Base-by-base conservation (phyloP, 2,329 filamentous ascomycete species). In the Aaosphaeria pasadenensis region DNA sequence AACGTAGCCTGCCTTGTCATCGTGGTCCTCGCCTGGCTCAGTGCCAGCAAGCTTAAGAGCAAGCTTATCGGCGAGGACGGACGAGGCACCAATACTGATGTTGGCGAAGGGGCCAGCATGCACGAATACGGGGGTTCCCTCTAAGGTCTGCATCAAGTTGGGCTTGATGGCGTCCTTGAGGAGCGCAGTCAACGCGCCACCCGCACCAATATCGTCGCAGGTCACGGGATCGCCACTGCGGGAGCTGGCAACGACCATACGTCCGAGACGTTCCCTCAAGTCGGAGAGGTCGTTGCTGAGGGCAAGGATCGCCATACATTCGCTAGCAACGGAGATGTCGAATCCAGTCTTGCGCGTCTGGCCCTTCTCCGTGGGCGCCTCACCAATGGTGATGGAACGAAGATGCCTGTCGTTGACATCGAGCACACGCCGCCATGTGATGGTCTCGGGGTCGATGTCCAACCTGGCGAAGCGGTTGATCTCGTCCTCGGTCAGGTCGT, bases 161-260 rank as follows among this genome's bases (percentile, higher is more conserved):
- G 94, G 94, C 80, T 99, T 99, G 76, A 97, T 95, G 48, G 94
- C 91, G 72, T 99, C 94, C 75, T 88, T 94, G 89, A 99, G 96
- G 62, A 99, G 79, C 30, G 91, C 92, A 39, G 94, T 91, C 56
- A 99, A 77, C 44, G 94, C 94, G 61, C 94, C 94, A 46, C 91
- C 91, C 17, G 86, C 89, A 58, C 94, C 94, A 62, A 99, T 84
- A 66, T 99, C 94, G 66, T 99, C 94, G 64, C 91, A 96, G 50
- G 94, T 97, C 42, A 99, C 87, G 1, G 94, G 89, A 52, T 97
- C 91, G 43, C 94, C 94, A 56, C 77, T 79, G 62, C 80, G 85
- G 39, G 91, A 96, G 51, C 87, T 91, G 49, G 89, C 94, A 56
- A 99, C 86, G 3, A 99, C 94, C 91, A 99, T 97, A 58, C 88